phyloP scores from a whole-genome alignment of 2,329 filamentous ascomycete genomes.

The Cercospora beticola region DNA sequence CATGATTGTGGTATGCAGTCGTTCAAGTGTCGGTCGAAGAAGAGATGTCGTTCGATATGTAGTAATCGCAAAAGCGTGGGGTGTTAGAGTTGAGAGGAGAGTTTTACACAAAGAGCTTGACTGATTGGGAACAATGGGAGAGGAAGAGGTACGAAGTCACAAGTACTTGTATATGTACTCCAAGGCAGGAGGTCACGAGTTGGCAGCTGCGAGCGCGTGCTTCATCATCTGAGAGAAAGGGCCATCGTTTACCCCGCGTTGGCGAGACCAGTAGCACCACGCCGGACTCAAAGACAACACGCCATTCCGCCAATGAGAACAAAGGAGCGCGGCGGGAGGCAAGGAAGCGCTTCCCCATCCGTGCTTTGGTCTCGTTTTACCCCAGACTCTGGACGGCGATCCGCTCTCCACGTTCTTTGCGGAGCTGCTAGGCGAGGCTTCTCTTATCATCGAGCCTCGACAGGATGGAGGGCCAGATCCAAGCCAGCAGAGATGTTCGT shows the following conservation, averaged over 20 bases:
- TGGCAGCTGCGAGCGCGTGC: neutral
- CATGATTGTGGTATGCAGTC: conserved; percentile 22
- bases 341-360: conserved; percentile 1
- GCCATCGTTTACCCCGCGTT: conserved; percentile 4
- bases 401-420: neutral
- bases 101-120: neutral
- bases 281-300: neutral
- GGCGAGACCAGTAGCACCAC: neutral
- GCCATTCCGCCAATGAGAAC: neutral
- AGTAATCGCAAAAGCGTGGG: neutral
- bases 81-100: conserved; percentile 14
- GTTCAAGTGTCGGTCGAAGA: conserved; percentile 1
- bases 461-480: neutral
- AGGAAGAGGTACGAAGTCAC: neutral
- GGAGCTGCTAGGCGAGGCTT: neutral
- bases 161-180: neutral
- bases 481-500: neutral
- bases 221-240: neutral
- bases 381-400: neutral
- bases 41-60: neutral
- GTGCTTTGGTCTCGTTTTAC: neutral
- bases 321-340: neutral
- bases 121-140: neutral
- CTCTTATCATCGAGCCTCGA: neutral
- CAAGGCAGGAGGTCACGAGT: neutral